These are phyloP conservation scores for Oryza meyeriana DNA, from an alignment of 176 grass and related monocot species.

Conservation along the genomic window DNA sequence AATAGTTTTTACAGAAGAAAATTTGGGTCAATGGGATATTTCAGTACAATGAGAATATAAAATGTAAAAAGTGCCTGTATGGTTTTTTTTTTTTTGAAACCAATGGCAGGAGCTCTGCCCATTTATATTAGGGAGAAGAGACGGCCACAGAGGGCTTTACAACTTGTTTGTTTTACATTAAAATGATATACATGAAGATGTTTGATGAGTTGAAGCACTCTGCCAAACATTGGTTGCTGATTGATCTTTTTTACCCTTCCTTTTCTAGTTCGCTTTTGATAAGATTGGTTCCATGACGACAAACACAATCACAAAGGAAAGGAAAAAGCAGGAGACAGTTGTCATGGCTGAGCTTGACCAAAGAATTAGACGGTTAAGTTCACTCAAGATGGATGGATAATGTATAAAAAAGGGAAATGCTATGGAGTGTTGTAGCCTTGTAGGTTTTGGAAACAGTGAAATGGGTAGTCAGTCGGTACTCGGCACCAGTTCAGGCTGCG, in stretches of 20 bases:
- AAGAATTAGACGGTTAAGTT: constrained; percentile 72
- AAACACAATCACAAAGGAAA: constrained; percentile 92
- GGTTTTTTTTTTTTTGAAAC: no score
- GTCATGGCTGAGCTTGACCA: constrained; percentile 97
- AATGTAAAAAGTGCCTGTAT: background rate
- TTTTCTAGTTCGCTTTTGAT: constrained; percentile 79
- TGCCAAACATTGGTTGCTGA: background rate
- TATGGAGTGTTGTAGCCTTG: constrained; percentile 8
- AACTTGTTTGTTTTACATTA: no score
- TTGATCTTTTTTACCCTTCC: background rate
- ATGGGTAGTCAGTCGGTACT: background rate
- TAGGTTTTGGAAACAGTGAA: background rate
- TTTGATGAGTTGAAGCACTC: background rate
- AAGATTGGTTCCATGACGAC: constrained; percentile 91
- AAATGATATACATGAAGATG: no score
- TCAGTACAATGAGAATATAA: background rate
- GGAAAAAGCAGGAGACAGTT: constrained; percentile 84
- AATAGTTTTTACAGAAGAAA: background rate
- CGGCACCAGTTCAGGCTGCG: background rate
- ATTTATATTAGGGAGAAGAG: no score
- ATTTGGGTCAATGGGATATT: background rate
- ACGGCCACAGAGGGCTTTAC: no score
- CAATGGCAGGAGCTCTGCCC: no score
- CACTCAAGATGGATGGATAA: constrained; percentile 77
- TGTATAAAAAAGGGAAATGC: background rate